A percentile compares a stretch with the other conserved stretches of the same genome.
Evolutionary conservation across 1,284 basidiomycete species (phyloP).

Genomic region (Cystobasidium slooffiae): DNA sequence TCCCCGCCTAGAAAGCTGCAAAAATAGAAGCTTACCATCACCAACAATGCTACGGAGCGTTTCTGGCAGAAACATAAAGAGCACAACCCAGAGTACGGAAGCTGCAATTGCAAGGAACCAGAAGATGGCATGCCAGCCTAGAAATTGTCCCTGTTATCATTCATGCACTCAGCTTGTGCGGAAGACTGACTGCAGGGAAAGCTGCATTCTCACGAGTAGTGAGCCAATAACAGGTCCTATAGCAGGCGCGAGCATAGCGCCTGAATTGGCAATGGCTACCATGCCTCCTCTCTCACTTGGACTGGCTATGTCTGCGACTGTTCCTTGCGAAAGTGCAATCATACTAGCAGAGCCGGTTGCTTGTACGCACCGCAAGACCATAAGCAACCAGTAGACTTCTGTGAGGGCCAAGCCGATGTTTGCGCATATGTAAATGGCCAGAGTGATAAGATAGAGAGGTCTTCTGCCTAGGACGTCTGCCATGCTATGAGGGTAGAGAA

Average conservation of each 20-base stretch:
- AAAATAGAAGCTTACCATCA: slow-evolving; percentile 51
- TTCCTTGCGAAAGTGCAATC: slow-evolving; percentile 50
- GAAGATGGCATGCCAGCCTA: slow-evolving; percentile 64
- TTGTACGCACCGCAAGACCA: slow-evolving; percentile 67
- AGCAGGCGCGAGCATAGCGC: slow-evolving; percentile 43
- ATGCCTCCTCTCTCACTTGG: slow-evolving; percentile 46
- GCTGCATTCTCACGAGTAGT: slow-evolving; percentile 48
- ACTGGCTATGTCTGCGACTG: slow-evolving; percentile 50
- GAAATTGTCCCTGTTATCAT: slow-evolving; percentile 55
- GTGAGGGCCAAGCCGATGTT: slow-evolving; percentile 69
- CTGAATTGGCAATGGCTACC: slow-evolving; percentile 45
- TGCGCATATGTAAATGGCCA: slow-evolving; percentile 59
- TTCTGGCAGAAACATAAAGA: slow-evolving; percentile 65
- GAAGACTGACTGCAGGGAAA: no score
- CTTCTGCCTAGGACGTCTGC: slow-evolving; percentile 66
- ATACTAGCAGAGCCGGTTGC: slow-evolving; percentile 62
- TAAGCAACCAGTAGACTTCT: slow-evolving; percentile 66
- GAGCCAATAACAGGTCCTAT: slow-evolving; percentile 52
- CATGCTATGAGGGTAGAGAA: slow-evolving; percentile 57
- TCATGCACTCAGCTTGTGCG: no score
- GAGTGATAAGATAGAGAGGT: slow-evolving; percentile 64
- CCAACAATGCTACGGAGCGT: slow-evolving; percentile 62
- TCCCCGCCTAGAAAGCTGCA: no score
- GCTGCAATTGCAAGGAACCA: slow-evolving; percentile 74
- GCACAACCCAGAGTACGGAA: slow-evolving; percentile 61